Base-by-base conservation (phyloP, 2,329 filamentous ascomycete species). In the Colletotrichum sp. region DNA sequence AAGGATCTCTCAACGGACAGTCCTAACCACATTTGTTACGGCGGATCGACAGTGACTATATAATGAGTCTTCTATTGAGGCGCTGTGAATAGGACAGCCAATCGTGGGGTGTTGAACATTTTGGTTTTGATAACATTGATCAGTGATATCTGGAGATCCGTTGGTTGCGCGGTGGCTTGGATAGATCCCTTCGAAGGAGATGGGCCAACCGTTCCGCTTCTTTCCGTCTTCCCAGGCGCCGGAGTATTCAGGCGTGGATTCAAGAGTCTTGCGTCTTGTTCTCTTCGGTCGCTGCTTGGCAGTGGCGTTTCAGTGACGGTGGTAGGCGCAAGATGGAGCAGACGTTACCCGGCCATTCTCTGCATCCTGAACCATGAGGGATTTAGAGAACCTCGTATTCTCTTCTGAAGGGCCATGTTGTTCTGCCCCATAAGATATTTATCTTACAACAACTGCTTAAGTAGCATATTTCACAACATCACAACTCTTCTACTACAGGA, bases 401-500 rank as follows among this genome's bases (percentile, higher is more conserved):
- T 49, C 18, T 49, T 49, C 18, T 49, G 10, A 49, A 49, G 18
- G 10, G 3, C 44, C 9, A 49, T 49, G 44, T 49, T 49, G 9
- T 21, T 49, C 44, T 49, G 9, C 10, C 15, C 18, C 44, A 5
- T 49, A 2, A 12, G 18, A n/a, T 21, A 4, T 12, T 49, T 13
- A 13, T 49, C 18, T 21, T 49, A 2, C 44, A 49, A 3, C 2
- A 12, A 49, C 9, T 12, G 18, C 8, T 12, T 12, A 2, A 49
- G 18, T n/a, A 21, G 44, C 2, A 21, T 7, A 13, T 12, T 21
- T 21, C 10, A 21, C 18, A 12, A 21, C 0, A 12, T 12, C 18
- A 12, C 9, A 49, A 6, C 1, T 1, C 0, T 49, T 21, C 1
- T 49, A 1, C 9, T 49, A 4, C 18, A n/a, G 18, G 39, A n/a